Conservation (phyloP, 2,329 filamentous ascomycete species). For the Paracoccidioides brasiliensis region DNA sequence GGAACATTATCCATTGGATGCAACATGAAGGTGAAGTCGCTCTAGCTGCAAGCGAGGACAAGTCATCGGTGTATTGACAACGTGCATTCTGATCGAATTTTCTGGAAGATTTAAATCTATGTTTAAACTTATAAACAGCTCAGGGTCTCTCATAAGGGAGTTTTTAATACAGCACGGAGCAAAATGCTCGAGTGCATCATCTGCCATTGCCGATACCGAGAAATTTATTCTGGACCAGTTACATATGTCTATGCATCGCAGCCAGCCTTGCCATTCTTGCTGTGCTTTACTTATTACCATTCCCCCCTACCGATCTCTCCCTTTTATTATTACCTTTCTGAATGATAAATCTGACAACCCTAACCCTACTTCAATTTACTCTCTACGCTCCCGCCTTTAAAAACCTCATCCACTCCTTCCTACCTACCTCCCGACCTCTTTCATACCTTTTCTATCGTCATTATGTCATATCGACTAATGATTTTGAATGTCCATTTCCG, state of each 20-base stretch:
- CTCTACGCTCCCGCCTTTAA: not conserved
- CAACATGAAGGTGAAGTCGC: constrained; percentile 38
- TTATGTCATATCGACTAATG: not conserved
- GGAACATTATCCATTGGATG: constrained; percentile 39
- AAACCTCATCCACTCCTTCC: not conserved
- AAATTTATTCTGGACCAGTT: not conserved
- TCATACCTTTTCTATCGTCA: not conserved
- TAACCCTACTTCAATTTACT: not conserved
- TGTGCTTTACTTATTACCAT: not conserved
- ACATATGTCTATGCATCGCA: not conserved
- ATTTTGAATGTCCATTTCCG: not conserved
- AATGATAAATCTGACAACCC: not conserved
- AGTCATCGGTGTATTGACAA: not conserved
- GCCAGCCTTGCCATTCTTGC: not conserved
- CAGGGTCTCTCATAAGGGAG: not conserved
- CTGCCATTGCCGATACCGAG: not conserved
- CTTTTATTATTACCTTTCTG: not conserved
- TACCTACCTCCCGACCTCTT: not conserved
- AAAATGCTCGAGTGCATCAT: not conserved
- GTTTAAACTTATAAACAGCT: not conserved
- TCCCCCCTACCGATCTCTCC: not conserved
- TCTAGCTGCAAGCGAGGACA: not conserved
- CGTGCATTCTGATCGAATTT: not conserved
- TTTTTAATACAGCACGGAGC: not conserved
- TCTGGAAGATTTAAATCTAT: not conserved